These are phyloP conservation scores for Lachnellula suecica DNA, from an alignment of 2,329 filamentous ascomycete genomes.

Conservation along the genomic window DNA sequence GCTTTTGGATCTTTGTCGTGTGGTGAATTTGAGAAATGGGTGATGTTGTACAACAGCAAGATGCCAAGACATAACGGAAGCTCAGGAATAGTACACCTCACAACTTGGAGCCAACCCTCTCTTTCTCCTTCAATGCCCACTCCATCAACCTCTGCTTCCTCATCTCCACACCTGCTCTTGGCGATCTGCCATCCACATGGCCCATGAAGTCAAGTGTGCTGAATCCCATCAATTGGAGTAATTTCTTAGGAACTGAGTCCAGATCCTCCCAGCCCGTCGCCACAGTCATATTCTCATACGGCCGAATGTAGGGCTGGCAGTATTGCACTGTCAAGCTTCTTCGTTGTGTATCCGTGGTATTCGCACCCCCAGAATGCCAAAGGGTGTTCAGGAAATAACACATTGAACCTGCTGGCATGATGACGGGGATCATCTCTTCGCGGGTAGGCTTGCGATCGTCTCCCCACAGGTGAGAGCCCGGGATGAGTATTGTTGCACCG, in stretches of 20 bases:
- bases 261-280: constrained; percentile 34
- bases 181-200: constrained; percentile 29
- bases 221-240: constrained; percentile 29
- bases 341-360: constrained; percentile 18
- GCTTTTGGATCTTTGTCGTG: too few species aligned
- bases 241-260: constrained; percentile 25
- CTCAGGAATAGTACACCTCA: too few species aligned
- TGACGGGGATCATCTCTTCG: constrained; percentile 27
- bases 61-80: too few species aligned
- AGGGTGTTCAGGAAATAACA: constrained; percentile 32
- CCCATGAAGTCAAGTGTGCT: constrained; percentile 31
- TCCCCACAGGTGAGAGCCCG: constrained; percentile 31
- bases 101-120: constrained; percentile 3
- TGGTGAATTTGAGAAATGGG: too few species aligned
- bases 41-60: too few species aligned
- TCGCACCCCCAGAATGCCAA: constrained; percentile 31
- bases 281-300: constrained; percentile 38
- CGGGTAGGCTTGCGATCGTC: constrained; percentile 28
- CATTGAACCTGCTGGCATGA: constrained; percentile 32
- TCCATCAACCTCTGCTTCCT: constrained; percentile 31
- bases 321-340: constrained; percentile 31
- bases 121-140: constrained; percentile 20
- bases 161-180: constrained; percentile 30
- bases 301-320: constrained; percentile 37
- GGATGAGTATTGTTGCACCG: constrained; percentile 32